Evolutionary conservation across 1,284 basidiomycete species (phyloP), one percentile per base, ranked within the genome.

Genomic region (Fomes fomentarius): DNA sequence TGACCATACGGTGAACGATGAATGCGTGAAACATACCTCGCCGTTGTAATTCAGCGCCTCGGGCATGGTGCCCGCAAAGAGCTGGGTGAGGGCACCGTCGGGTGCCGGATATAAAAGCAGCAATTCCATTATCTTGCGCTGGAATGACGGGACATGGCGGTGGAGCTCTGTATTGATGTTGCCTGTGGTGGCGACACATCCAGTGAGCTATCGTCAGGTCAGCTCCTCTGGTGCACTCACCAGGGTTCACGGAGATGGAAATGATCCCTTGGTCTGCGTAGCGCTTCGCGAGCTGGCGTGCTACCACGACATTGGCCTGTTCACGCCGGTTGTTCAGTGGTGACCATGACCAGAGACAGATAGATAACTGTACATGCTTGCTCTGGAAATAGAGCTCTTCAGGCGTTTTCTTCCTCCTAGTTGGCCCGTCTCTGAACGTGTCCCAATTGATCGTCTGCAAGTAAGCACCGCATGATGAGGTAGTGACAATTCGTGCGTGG

Each of bases 401-500:
- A 26, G 56, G 56, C 17, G 54, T 50, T 2, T 69, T 37, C 49
- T 70, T 69, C 51, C 53, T 66, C 2, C 74, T 58, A n/a, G 43
- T 61, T 1, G 66, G 62, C 1, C 64, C 63, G 31, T 69, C 71
- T 22, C 49, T 56, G 43, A 76, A 57, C 1, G 69, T 66, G 0
- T 69, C 69, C 50, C 52, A 73, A 40, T 69, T 42, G 37, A 76
- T 31, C 2, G 11, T 14, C 14, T 26, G 6, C 4, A 66, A 14
- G 19, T 65, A 60, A 45, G 74, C 56, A 7, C 52, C 69, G 12
- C 52, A 50, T 0, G 79, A 80, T 0, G 76, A 71, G 3, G 74
- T 72, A 33, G 69, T 67, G 50, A 82, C 66, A 33, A 83, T 64
- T 21, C 81, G 72, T 1, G 74, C 62, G n/a, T 76, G 75, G 22